Percentiles rank a stretch among this genome's conserved stretches.
Conservation (phyloP, 768 basidiomycete genomes). For the Kwoniella pini region DNA sequence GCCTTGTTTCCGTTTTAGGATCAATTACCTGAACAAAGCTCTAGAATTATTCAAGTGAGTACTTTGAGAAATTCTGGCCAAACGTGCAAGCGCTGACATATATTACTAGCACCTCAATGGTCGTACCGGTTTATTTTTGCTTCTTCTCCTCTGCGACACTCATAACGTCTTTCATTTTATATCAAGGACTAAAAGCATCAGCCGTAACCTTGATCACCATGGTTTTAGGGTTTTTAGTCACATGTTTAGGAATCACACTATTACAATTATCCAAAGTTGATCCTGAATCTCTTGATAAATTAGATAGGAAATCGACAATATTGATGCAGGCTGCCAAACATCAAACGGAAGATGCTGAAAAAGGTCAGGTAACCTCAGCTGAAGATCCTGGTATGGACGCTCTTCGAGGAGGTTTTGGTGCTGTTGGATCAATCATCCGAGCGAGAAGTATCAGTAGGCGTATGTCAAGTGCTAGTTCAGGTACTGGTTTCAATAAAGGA, state of each 20-base stretch:
- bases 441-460: conserved; percentile 45
- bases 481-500: conserved; percentile 17
- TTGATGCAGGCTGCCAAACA: conserved; percentile 80
- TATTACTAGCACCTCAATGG: conserved; percentile 60
- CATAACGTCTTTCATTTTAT: conserved; percentile 64
- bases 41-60: conserved; percentile 73
- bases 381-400: conserved; percentile 95
- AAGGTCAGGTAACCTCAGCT: conserved; percentile 66
- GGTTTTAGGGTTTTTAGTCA: conserved; percentile 78
- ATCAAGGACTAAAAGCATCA: conserved; percentile 80
- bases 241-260: conserved; percentile 78
- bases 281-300: conserved; percentile 66
- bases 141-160: conserved; percentile 58
- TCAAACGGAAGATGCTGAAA: conserved; percentile 68
- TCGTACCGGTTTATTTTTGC: conserved; percentile 57
- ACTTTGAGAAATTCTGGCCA: too few species aligned
- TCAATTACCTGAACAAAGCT: conserved; percentile 93
- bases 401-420: conserved; percentile 84
- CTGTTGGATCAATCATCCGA: conserved; percentile 83
- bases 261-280: conserved; percentile 79
- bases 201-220: conserved; percentile 80
- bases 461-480: conserved; percentile 35
- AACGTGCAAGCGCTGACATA: conserved; percentile 6
- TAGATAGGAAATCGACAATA: conserved; percentile 87
- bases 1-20: conserved; percentile 59